Percentiles rank a stretch among this genome's conserved stretches.
Evolutionary conservation across 495 filamentous ascomycete species (phyloP).

Genomic region (Hyaloscypha variabilis): DNA sequence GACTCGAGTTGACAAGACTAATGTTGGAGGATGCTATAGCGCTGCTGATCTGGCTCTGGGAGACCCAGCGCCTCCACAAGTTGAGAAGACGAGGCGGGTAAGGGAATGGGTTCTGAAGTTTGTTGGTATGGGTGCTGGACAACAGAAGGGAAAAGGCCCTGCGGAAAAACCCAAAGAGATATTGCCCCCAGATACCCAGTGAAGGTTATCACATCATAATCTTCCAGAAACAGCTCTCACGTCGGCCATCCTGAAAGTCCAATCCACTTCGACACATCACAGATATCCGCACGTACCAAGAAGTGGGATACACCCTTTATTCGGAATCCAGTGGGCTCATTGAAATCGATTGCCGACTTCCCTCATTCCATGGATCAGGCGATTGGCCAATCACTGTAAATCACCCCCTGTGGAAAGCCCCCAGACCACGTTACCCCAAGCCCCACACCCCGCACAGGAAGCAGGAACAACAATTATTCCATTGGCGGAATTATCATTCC

Average conservation of each 20-base stretch:
- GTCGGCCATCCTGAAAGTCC: too few relatives aligned
- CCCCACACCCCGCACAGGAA: neutral
- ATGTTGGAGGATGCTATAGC: conserved; percentile 46
- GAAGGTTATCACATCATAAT: too few relatives aligned
- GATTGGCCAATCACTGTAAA: neutral
- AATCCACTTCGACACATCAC: neutral
- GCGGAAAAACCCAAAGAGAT: conserved; percentile 20
- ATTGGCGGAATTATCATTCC: neutral
- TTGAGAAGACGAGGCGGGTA: conserved; percentile 67
- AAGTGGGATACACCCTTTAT: too few relatives aligned
- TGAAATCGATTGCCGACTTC: too few relatives aligned
- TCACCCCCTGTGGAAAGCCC: neutral
- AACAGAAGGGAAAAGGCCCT: conserved; percentile 3
- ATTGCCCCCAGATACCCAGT: conserved; percentile 55
- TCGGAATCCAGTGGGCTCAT: too few relatives aligned
- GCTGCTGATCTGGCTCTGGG: conserved; percentile 39
- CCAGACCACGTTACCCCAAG: neutral
- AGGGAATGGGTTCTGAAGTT: conserved; percentile 75
- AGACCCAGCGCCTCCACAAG: conserved; percentile 46
- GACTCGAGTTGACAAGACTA: conserved; percentile 41
- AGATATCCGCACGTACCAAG: too few relatives aligned
- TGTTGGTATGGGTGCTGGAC: conserved; percentile 49
- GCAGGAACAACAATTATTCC: neutral
- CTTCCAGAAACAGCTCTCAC: too few relatives aligned
- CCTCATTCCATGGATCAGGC: neutral